These are phyloP conservation scores for Leptoxyphium fumago DNA, from an alignment of 2,329 filamentous ascomycete genomes.

Conservation along the genomic window DNA sequence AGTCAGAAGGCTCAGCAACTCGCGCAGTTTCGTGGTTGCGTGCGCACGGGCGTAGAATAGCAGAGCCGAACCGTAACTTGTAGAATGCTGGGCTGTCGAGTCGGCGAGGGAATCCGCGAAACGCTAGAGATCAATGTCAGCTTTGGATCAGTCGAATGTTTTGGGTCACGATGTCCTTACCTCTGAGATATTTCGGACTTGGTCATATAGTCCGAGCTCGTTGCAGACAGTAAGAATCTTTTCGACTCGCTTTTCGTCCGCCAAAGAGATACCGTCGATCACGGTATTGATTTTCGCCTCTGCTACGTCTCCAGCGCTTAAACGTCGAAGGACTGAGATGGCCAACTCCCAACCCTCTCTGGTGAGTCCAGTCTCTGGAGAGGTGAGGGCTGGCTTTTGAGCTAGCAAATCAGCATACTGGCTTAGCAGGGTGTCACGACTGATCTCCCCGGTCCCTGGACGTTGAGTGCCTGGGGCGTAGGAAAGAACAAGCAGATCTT, in stretches of 20 bases:
- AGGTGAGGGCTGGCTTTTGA: conserved; percentile 27
- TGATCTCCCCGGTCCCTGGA: conserved; percentile 42
- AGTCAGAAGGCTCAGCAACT: conserved; percentile 74
- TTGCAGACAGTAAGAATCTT: conserved; percentile 67
- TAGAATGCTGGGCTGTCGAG: conserved; percentile 38
- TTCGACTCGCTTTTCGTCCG: conserved; percentile 59
- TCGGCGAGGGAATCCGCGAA: conserved; percentile 67
- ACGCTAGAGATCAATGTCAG: conserved; percentile 38
- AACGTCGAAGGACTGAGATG: conserved; percentile 64
- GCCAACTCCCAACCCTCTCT: conserved; percentile 75
- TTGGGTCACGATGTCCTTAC: conserved; percentile 35
- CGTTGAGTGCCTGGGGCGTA: conserved; percentile 45
- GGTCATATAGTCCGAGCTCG: conserved; percentile 60
- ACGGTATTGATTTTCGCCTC: conserved; percentile 61
- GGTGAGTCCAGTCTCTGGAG: conserved; percentile 16
- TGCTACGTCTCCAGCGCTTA: conserved; percentile 58
- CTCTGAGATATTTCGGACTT: conserved; percentile 70
- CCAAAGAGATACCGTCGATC: conserved; percentile 56
- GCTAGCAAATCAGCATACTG: conserved; percentile 57
- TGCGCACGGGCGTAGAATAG: conserved; percentile 86
- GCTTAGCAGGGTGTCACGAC: conserved; percentile 67
- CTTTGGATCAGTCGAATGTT: not conserved
- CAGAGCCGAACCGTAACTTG: conserved; percentile 67
- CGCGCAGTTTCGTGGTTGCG: conserved; percentile 60
- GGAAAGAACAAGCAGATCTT: conserved; percentile 74